Base-by-base conservation (phyloP, 805 yeast genomes). In the Saccharomyces eubayanus region DNA sequence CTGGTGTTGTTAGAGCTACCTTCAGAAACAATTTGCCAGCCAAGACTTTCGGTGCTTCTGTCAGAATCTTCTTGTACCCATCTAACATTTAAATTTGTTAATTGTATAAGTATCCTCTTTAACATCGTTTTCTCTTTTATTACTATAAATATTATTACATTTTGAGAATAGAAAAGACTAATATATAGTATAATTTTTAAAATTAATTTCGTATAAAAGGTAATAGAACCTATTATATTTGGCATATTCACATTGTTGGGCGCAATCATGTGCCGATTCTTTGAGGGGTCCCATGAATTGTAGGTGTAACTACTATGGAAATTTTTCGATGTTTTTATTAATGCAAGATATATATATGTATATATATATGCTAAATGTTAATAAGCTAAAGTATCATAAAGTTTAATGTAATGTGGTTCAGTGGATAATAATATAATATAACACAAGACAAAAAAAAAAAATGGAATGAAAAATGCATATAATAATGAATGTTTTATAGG, bases 41-140 rank as follows among this genome's bases (percentile, higher is more conserved):
- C 69, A 90, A 91, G 88, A 89, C 98, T 70, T 91, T 92, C 77
- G 99, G 99, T 82, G 97, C 98, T 75, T 85, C 96, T 65, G 97
- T 92, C 76, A 88, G 99, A 84, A 84, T 92, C 83, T 89, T 92
- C 96, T 90, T 92, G 79, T 92, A 92, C 87, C 98, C 98, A 81
- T 91, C 97, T 65, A 90, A 85, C 95, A 92, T 92, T 88, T 92
- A 91, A 87, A 11, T 47, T 40, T 27, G 43, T 36, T 36, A 21
- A 36, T 57, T 59, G 63, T 59, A 57, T 60, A 60, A 57, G 62
- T 60, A 59, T 31, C 47, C 55, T 53, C 51, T 41, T 50, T 43
- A 36, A 36, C 43, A 36, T 36, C 43, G 43, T 16, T 36, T 36
- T 36, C 43, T 36, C 43, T 36, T 36, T 36, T 36, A 36, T 36